Conservation (phyloP, 1,284 basidiomycete species). For the Tremellales sp. region DNA sequence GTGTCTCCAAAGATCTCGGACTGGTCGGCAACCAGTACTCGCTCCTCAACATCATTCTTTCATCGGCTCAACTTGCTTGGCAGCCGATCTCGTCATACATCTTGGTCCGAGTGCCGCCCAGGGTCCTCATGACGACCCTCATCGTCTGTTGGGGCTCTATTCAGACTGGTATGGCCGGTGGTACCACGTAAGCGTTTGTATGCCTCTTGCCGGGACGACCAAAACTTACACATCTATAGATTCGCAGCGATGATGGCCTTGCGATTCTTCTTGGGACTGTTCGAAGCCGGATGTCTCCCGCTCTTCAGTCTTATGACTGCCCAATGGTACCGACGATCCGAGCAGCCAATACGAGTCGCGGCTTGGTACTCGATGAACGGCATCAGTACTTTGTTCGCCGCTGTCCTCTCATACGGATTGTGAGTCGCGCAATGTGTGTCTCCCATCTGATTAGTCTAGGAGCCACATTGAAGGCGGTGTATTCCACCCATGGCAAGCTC, state of each 20-base stretch:
- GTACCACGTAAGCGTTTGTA: slow-evolving; percentile 15
- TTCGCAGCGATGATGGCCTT: slow-evolving; percentile 34
- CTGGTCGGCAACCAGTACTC: slow-evolving; percentile 37
- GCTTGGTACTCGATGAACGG: slow-evolving; percentile 47
- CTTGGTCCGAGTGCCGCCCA: slow-evolving; percentile 39
- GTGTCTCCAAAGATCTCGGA: slow-evolving; percentile 29
- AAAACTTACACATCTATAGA: background rate
- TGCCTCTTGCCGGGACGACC: background rate
- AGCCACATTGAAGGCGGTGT: slow-evolving; percentile 33
- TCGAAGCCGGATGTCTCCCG: slow-evolving; percentile 47
- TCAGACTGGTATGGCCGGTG: slow-evolving; percentile 35
- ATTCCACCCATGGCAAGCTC: slow-evolving; percentile 44
- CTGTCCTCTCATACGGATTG: slow-evolving; percentile 37
- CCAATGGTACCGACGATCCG: slow-evolving; percentile 47
- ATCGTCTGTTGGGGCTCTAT: slow-evolving; percentile 38
- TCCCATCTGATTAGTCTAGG: slow-evolving; percentile 7
- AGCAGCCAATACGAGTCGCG: slow-evolving; percentile 45
- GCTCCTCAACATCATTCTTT: slow-evolving; percentile 34
- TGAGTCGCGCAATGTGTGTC: slow-evolving; percentile 2
- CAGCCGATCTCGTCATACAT: slow-evolving; percentile 45
- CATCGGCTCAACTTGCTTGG: slow-evolving; percentile 42
- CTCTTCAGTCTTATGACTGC: slow-evolving; percentile 46
- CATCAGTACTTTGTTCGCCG: slow-evolving; percentile 40
- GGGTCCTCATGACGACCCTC: slow-evolving; percentile 41
- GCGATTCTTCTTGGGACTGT: slow-evolving; percentile 46